Conservation (phyloP, 768 basidiomycete species). For the Trametes cingulata region DNA sequence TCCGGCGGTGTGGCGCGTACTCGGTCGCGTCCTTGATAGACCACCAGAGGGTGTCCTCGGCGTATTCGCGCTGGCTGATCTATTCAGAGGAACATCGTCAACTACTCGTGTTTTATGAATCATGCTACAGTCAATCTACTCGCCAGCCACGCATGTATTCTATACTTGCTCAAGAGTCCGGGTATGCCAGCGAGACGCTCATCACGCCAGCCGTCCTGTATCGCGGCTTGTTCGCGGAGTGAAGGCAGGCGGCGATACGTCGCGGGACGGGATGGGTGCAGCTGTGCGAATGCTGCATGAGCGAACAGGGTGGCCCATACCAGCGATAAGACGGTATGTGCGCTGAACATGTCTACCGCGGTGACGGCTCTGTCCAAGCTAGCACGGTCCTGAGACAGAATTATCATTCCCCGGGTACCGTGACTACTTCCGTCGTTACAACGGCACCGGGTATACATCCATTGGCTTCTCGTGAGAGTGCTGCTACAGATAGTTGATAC, state of each 20-base stretch:
- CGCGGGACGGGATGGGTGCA: conserved; percentile 31
- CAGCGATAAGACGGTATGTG: background rate
- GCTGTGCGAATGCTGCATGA: conserved; percentile 9
- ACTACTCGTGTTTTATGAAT: too few relatives aligned
- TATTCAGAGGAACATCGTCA: conserved; percentile 19
- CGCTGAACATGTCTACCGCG: background rate
- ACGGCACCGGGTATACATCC: background rate
- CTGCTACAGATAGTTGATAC: conserved; percentile 18
- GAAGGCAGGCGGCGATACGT: conserved; percentile 39
- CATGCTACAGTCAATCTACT: conserved; percentile 1
- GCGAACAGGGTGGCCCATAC: background rate
- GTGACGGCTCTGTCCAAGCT: background rate
- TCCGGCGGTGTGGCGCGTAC: conserved; percentile 49
- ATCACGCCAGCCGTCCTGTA: conserved; percentile 43
- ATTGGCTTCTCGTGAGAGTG: conserved; percentile 5
- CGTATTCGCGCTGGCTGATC: conserved; percentile 52
- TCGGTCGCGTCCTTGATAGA: conserved; percentile 50
- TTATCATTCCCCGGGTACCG: background rate
- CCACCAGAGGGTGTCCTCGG: conserved; percentile 56
- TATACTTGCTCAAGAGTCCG: conserved; percentile 42
- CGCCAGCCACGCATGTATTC: conserved; percentile 46
- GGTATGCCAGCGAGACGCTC: conserved; percentile 46
- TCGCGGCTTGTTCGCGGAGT: conserved; percentile 41
- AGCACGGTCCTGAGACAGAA: background rate
- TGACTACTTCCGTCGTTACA: too few relatives aligned